A percentile compares a stretch with the other conserved stretches of the same genome.
Evolutionary conservation across 345 rosid genomes (phyloP).

Genomic region (Syzygium aromaticum): DNA sequence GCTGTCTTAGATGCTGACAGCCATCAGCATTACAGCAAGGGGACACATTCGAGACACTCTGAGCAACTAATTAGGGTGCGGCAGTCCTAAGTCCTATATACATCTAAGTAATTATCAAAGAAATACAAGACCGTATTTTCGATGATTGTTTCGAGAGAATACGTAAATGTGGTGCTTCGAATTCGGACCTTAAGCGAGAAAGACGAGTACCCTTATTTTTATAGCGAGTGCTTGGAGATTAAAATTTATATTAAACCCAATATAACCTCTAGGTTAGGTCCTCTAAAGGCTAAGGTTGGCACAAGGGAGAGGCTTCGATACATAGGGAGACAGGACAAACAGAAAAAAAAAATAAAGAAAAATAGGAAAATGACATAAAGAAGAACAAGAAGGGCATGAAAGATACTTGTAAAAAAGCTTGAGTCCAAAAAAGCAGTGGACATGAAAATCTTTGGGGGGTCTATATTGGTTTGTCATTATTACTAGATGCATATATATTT

Average conservation of each 20-base stretch:
- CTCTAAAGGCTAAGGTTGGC: background rate
- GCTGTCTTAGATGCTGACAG: fast-evolving
- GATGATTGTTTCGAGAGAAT: background rate
- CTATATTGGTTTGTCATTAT: background rate
- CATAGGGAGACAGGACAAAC: background rate
- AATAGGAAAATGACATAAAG: background rate
- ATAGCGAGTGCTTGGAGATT: background rate
- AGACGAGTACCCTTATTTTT: background rate
- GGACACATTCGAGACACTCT: background rate
- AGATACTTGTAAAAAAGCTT: background rate
- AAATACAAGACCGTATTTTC: background rate
- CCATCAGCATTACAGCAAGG: background rate
- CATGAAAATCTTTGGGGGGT: too few relatives aligned
- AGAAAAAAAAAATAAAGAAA: background rate
- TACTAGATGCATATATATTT: background rate
- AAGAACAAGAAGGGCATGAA: background rate
- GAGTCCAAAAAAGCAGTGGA: background rate
- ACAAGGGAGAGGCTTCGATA: background rate
- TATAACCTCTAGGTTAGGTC: background rate
- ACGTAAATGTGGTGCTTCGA: background rate
- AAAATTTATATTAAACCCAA: background rate
- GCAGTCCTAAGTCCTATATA: background rate
- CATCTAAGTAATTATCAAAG: background rate
- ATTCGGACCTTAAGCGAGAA: background rate
- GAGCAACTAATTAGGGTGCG: background rate